Conservation (phyloP, 495 filamentous ascomycete genomes). For the Aspergillus sclerotioniger region DNA sequence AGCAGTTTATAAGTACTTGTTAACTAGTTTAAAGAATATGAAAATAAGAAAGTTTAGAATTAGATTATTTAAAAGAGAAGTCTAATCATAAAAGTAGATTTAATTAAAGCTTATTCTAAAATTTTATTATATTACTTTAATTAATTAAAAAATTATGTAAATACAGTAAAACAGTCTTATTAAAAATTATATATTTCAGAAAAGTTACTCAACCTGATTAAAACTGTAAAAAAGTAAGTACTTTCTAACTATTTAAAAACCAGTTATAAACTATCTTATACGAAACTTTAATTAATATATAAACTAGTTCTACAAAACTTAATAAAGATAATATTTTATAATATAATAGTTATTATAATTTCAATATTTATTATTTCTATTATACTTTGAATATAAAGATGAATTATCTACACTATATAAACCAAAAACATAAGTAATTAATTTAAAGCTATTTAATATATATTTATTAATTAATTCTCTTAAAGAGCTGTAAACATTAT, state of each 20-base stretch:
- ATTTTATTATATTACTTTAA: constrained; percentile 13
- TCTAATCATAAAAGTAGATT: constrained; percentile 7
- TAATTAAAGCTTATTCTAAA: constrained; percentile 16
- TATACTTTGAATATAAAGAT: no score
- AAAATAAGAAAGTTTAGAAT: constrained; percentile 4
- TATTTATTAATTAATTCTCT: no score
- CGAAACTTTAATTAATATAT: no score
- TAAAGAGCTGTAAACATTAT: no score
- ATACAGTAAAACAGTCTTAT: constrained; percentile 18
- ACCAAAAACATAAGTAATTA: no score
- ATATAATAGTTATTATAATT: no score
- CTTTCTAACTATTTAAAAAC: background rate
- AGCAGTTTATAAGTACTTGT: constrained; percentile 3
- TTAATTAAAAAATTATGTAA: constrained; percentile 11
- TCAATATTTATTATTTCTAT: no score
- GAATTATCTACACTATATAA: no score
- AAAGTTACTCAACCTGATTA: constrained; percentile 7
- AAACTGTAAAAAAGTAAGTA: constrained; percentile 14
- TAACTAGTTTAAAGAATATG: constrained; percentile 10
- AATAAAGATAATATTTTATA: no score
- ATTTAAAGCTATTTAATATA: no score
- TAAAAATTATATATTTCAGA: constrained; percentile 12
- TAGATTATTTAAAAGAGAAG: constrained; percentile 16
- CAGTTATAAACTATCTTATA: background rate
- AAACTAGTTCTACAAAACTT: no score